Evolutionary conservation across 1,139 yeast genomes (phyloP).

Genomic region (Candida albicans): DNA sequence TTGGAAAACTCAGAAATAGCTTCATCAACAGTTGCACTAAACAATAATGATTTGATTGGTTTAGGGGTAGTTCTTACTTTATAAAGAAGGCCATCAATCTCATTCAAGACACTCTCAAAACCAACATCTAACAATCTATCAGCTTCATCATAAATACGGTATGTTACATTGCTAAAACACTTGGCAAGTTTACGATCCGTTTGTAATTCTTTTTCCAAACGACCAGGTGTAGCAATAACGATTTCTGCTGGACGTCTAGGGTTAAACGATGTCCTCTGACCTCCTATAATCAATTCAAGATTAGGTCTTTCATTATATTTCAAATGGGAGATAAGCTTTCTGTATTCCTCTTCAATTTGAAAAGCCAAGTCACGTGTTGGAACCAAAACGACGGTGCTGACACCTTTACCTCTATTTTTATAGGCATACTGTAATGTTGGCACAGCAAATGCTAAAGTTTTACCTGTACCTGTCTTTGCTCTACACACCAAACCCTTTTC

Average conservation of each 20-base stretch:
- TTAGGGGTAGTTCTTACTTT: slow-evolving; percentile 17
- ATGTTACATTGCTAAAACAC: slow-evolving; percentile 55
- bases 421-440: slow-evolving; percentile 61
- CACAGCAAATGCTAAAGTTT: slow-evolving; percentile 83
- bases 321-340: slow-evolving; percentile 35
- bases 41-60: slow-evolving; percentile 64
- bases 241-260: slow-evolving; percentile 39
- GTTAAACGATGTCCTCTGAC: slow-evolving; percentile 28
- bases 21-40: slow-evolving; percentile 84
- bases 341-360: slow-evolving; percentile 73
- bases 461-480: slow-evolving; percentile 96
- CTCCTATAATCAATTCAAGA: slow-evolving; percentile 40
- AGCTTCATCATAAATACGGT: slow-evolving; percentile 85
- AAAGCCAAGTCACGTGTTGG: slow-evolving; percentile 93
- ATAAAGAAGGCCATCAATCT: slow-evolving; percentile 18
- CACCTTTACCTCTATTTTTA: slow-evolving; percentile 26
- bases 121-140: slow-evolving; percentile 72
- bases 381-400: slow-evolving; percentile 68
- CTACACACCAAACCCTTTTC: slow-evolving; percentile 72
- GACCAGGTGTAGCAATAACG: slow-evolving; percentile 89
- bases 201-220: slow-evolving; percentile 63
- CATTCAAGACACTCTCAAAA: slow-evolving; percentile 61
- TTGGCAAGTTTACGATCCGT: slow-evolving; percentile 39
- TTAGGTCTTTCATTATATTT: slow-evolving; percentile 17
- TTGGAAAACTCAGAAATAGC: slow-evolving; percentile 67